These are phyloP conservation scores for Mycogone perniciosa DNA, from an alignment of 2,329 filamentous ascomycete species.

Conservation along the genomic window DNA sequence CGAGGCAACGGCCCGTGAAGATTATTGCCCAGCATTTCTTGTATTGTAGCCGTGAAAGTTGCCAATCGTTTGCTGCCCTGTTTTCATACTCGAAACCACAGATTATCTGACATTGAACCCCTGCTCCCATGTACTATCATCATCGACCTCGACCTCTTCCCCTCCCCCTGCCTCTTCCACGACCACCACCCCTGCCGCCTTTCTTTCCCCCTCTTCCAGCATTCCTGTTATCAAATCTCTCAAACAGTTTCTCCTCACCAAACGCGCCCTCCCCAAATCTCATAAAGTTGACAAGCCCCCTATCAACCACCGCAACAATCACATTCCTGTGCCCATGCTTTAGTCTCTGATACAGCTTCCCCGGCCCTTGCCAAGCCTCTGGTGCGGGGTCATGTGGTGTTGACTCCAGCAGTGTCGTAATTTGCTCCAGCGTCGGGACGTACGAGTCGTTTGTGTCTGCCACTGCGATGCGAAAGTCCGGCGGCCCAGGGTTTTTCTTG, in stretches of 20 bases:
- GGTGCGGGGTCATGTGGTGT: constrained; percentile 62
- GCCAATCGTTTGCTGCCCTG: background rate
- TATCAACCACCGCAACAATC: constrained; percentile 80
- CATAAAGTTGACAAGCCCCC: constrained; percentile 84
- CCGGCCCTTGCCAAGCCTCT: constrained; percentile 33
- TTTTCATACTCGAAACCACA: too few species aligned
- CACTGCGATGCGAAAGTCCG: constrained; percentile 81
- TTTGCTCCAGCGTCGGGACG: constrained; percentile 67
- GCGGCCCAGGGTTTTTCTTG: constrained; percentile 69
- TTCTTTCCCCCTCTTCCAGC: constrained; percentile 35
- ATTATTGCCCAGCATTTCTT: too few species aligned
- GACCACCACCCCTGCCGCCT: constrained; percentile 36
- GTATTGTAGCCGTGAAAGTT: background rate
- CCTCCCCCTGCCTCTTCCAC: constrained; percentile 28
- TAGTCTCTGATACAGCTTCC: constrained; percentile 64
- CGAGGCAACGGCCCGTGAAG: too few species aligned
- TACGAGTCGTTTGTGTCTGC: constrained; percentile 65
- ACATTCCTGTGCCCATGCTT: constrained; percentile 82
- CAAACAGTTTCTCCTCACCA: constrained; percentile 65
- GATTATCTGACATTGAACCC: too few species aligned
- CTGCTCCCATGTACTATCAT: constrained; percentile 5
- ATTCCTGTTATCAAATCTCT: constrained; percentile 42
- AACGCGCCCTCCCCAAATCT: constrained; percentile 76
- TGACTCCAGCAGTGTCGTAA: constrained; percentile 64
- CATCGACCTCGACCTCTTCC: constrained; percentile 20